Conservation (phyloP, 108 stramenopile species). For the Cyclotella baltica region DNA sequence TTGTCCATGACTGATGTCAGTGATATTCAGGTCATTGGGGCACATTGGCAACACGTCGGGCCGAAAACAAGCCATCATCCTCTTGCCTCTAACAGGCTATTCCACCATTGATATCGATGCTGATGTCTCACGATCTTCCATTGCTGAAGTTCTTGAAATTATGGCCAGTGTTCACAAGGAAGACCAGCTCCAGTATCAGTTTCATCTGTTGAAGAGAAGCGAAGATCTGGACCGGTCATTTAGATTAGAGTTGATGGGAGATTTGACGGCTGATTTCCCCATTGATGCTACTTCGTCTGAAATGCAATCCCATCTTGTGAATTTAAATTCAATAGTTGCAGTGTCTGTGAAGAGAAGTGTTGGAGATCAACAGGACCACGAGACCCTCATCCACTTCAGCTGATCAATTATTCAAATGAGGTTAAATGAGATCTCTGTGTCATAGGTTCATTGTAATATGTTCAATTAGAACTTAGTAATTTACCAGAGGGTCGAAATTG, state of each 20-base stretch:
- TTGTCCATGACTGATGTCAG: no score
- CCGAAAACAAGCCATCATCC: no score
- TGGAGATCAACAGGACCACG: constrained; percentile 59
- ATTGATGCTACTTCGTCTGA: constrained; percentile 67
- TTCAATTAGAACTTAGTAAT: no score
- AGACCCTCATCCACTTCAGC: no score
- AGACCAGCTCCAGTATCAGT: constrained; percentile 64
- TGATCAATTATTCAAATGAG: no score
- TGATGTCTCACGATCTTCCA: constrained; percentile 66
- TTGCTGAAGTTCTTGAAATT: constrained; percentile 80
- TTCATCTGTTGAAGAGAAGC: constrained; percentile 68
- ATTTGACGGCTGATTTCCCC: constrained; percentile 67
- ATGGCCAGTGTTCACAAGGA: constrained; percentile 55
- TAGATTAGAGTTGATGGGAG: constrained; percentile 67
- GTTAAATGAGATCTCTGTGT: no score
- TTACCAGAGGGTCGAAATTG: no score
- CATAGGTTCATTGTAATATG: no score
- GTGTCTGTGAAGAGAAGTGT: constrained; percentile 64
- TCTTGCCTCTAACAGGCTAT: no score
- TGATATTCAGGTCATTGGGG: no score
- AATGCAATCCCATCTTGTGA: constrained; percentile 57
- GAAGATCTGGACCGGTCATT: constrained; percentile 74
- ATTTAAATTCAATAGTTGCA: constrained; percentile 59
- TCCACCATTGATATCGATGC: no score
- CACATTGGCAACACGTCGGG: no score